Base-by-base conservation (phyloP, 345 rosid species). In the Diplotaxis tenuifolia region DNA sequence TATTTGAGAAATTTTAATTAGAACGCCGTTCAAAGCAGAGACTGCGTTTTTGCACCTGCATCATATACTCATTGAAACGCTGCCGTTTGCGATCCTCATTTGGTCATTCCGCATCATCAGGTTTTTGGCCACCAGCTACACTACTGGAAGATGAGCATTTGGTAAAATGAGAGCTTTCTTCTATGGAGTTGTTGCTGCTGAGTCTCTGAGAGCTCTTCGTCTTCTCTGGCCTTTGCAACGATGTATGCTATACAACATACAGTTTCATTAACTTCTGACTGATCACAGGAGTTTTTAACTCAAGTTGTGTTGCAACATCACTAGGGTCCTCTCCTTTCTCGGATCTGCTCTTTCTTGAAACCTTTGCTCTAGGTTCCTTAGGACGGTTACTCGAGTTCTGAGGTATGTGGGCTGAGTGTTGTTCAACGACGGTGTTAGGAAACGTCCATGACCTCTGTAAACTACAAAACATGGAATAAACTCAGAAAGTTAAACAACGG, bases 301-400 rank as follows among this genome's bases (percentile, higher is more conserved):
- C 96, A 27, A 93, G 87, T 67, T 93, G 90, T 11, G 93, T 90
- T n/a, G 86, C 80, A n/a, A 93, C 88, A 61, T 90, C 87, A 36
- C 83, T 82, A 16, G 97, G 89, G 71, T 81, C 86, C 65, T 74
- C 79, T 22, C 79, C 77, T 67, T 84, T 87, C 67, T 83, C 87
- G 42, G 67, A 58, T 71, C 80, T 88, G 80, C 85, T 85, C 70
- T 86, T 90, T 70, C 80, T 78, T 47, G 88, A 83, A 54, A 79
- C 70, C 84, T 83, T 90, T 69, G 76, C 71, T 80, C 74, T 82
- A 18, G 85, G 81, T 38, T 83, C 86, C 76, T 80, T 82, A 21
- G 91, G 78, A 23, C 58, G 71, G 67, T 71, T 78, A 42, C 85
- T 68, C 16, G 76, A 76, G 65, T 57, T 72, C 8, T 82, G 82